A percentile compares a stretch with the other conserved stretches of the same genome.
These are phyloP conservation scores for Hansfordia pulvinata DNA, from an alignment of 2,329 filamentous ascomycete species.

Conservation along the genomic window DNA sequence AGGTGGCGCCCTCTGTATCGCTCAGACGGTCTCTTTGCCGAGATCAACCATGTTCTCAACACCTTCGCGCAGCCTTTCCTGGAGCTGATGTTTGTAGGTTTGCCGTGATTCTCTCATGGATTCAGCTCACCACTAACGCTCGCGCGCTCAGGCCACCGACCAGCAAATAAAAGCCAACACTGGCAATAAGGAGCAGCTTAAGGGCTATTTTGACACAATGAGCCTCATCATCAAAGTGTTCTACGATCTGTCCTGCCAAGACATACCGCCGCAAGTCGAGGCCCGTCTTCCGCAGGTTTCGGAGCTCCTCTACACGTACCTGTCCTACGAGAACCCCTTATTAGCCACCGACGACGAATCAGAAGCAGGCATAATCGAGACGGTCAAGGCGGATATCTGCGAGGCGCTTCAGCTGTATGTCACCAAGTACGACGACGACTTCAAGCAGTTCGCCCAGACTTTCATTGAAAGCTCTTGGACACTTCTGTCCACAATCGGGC, in stretches of 20 bases:
- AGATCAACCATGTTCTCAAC: conserved; percentile 88
- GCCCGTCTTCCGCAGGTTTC: conserved; percentile 70
- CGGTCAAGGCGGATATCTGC: conserved; percentile 86
- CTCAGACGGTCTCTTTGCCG: conserved; percentile 82
- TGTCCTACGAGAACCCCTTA: conserved; percentile 75
- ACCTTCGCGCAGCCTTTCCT: conserved; percentile 80
- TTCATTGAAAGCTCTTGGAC: conserved; percentile 90
- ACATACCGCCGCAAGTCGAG: conserved; percentile 89
- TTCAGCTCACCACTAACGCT: conserved; percentile 6
- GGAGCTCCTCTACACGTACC: conserved; percentile 77
- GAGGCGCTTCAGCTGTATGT: conserved; percentile 82
- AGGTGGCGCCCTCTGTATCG: conserved; percentile 90
- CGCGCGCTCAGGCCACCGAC: conserved; percentile 44
- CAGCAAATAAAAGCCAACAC: conserved; percentile 60
- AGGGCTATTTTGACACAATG: conserved; percentile 70
- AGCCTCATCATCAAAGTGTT: conserved; percentile 85
- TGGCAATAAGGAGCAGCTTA: conserved; percentile 60
- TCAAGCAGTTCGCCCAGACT: conserved; percentile 62
- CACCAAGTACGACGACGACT: conserved; percentile 91
- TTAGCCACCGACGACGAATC: conserved; percentile 79
- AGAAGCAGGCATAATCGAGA: conserved; percentile 74
- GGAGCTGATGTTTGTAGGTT: conserved; percentile 59
- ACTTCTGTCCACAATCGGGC: conserved; percentile 72
- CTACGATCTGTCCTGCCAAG: conserved; percentile 94
- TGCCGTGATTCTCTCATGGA: too few species aligned